Conservation (phyloP, 2,329 filamentous ascomycete genomes). For the Arachnomyces sp. region DNA sequence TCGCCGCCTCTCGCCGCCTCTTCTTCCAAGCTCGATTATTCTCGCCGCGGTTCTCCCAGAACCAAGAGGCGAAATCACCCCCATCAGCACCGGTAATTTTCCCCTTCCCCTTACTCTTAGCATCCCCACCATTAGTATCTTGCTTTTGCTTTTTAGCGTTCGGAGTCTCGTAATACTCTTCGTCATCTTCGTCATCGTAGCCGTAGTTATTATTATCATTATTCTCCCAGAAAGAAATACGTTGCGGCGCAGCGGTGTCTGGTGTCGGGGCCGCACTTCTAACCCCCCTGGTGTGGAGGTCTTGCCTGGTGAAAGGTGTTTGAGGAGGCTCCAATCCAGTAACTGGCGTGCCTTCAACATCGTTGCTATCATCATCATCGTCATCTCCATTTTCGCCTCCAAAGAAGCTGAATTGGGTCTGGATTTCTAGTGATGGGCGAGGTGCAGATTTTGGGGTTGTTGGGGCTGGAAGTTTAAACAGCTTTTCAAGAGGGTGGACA, state of each 20-base stretch:
- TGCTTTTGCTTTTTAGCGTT: conserved; percentile 9
- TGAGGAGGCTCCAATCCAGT: conserved; percentile 47
- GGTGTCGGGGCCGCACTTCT: conserved; percentile 90
- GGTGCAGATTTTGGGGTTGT: conserved; percentile 20
- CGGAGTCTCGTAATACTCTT: conserved; percentile 19
- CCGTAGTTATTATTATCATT: conserved; percentile 10
- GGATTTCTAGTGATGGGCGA: conserved; percentile 30
- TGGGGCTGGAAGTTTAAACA: conserved; percentile 69
- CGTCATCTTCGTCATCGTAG: conserved; percentile 19
- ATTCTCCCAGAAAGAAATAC: conserved; percentile 24
- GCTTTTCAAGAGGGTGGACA: conserved; percentile 80
- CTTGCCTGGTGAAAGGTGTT: conserved; percentile 75
- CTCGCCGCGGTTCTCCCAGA: conserved; percentile 48
- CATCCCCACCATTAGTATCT: conserved; percentile 1
- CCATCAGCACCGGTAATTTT: conserved; percentile 36
- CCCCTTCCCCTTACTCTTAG: conserved; percentile 14
- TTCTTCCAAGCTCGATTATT: conserved; percentile 48
- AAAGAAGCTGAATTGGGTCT: conserved; percentile 74
- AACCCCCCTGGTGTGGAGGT: conserved; percentile 59
- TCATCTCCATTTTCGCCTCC: conserved; percentile 46
- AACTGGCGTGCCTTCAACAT: conserved; percentile 1
- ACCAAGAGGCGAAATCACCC: conserved; percentile 56
- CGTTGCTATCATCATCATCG: conserved; percentile 37
- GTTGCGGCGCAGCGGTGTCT: conserved; percentile 71
- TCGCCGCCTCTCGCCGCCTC: conserved; percentile 51